These are phyloP conservation scores for Cercophora sp. DNA, from an alignment of 495 filamentous ascomycete genomes.

Conservation along the genomic window DNA sequence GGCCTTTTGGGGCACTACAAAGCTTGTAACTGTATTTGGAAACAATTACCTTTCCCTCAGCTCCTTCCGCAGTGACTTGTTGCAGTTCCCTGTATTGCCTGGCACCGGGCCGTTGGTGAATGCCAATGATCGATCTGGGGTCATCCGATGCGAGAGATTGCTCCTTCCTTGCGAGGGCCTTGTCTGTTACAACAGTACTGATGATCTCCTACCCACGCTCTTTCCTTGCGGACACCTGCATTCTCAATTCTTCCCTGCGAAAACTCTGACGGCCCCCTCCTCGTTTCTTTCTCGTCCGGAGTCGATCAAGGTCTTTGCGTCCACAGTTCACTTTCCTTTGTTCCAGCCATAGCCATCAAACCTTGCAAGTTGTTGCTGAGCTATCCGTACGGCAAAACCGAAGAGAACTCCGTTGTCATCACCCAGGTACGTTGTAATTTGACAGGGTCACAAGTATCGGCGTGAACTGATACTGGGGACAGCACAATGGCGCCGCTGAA, in stretches of 20 bases:
- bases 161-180: conserved; percentile 3
- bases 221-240: too few species aligned
- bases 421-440: conserved; percentile 6
- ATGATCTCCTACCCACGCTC: conserved; percentile 6
- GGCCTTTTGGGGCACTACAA: background rate
- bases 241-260: conserved; percentile 3
- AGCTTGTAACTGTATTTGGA: conserved; percentile 1
- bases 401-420: background rate
- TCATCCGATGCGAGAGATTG: conserved; percentile 2
- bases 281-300: background rate
- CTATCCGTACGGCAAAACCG: background rate
- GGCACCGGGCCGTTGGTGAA: conserved; percentile 1
- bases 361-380: background rate
- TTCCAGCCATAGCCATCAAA: background rate
- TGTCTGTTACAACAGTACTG: too few species aligned
- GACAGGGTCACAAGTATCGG: conserved; percentile 2
- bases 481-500: background rate
- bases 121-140: conserved; percentile 5
- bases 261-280: conserved; percentile 4
- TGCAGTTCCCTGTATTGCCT: conserved; percentile 5
- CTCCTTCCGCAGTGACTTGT: conserved; percentile 5
- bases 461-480: conserved; percentile 2
- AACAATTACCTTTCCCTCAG: conserved; percentile 10
- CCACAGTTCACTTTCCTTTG: background rate
- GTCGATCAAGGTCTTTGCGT: conserved; percentile 4